Percentiles rank a stretch among this genome's conserved stretches.
These are phyloP conservation scores for Vickermania ingenoplastis DNA, from an alignment of 208 protist species.

Conservation along the genomic window DNA sequence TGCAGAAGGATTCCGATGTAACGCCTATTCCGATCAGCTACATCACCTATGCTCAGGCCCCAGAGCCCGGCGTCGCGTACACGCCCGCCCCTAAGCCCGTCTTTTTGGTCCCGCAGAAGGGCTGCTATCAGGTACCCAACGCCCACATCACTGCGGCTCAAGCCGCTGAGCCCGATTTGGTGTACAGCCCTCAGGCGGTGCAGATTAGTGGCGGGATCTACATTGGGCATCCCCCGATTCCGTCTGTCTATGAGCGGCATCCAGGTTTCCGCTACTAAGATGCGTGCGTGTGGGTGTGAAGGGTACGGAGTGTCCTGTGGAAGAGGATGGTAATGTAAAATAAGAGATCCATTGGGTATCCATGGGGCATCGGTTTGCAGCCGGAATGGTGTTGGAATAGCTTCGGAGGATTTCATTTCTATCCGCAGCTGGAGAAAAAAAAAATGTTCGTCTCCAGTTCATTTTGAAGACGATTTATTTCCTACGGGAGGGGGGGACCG, in stretches of 20 bases:
- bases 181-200: neutral
- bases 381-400: too few species aligned
- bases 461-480: too few species aligned
- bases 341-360: too few species aligned
- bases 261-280: slow-evolving; percentile 1
- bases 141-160: neutral
- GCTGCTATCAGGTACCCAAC: neutral
- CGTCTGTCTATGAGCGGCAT: neutral
- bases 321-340: too few species aligned
- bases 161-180: neutral
- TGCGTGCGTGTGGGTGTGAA: neutral
- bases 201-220: neutral
- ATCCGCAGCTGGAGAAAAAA: too few species aligned
- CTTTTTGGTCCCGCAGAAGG: neutral
- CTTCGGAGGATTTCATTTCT: too few species aligned
- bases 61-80: neutral
- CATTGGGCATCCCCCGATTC: neutral
- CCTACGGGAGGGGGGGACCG: too few species aligned
- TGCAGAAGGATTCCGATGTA: slow-evolving; percentile 1
- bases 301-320: neutral
- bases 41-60: neutral
- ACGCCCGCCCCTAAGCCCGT: neutral
- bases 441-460: too few species aligned
- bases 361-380: too few species aligned
- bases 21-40: neutral